A percentile compares a stretch with the other conserved stretches of the same genome.
These are phyloP conservation scores for Leishmania tropica DNA, from an alignment of 208 protist genomes.

Conservation along the genomic window DNA sequence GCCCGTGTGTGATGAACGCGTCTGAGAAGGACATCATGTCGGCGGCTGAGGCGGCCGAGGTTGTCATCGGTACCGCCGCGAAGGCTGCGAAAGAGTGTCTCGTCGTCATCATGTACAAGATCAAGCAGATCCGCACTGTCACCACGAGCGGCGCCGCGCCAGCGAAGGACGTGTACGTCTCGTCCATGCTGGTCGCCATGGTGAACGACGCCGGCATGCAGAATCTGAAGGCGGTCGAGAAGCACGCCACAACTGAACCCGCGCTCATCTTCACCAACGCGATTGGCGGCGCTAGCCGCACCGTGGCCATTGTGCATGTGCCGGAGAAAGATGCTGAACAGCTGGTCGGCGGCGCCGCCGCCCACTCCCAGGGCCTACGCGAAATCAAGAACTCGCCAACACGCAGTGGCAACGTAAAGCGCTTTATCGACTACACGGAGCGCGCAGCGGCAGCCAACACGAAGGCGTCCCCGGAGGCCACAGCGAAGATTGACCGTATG, in stretches of 20 bases:
- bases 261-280: slow-evolving; percentile 54
- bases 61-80: slow-evolving; percentile 34
- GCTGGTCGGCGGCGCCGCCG: slow-evolving; percentile 23
- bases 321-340: slow-evolving; percentile 22
- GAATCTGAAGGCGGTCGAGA: slow-evolving; percentile 31
- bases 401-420: slow-evolving; percentile 81
- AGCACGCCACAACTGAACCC: slow-evolving; percentile 24
- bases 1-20: slow-evolving; percentile 53
- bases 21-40: slow-evolving; percentile 36
- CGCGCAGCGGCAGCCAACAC: slow-evolving; percentile 39
- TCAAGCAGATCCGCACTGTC: slow-evolving; percentile 43
- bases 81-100: slow-evolving; percentile 29
- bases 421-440: slow-evolving; percentile 77
- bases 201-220: slow-evolving; percentile 34
- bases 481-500: slow-evolving; percentile 65
- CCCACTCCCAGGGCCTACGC: slow-evolving; percentile 31
- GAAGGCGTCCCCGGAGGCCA: slow-evolving; percentile 32
- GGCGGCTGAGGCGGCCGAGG: slow-evolving; percentile 30
- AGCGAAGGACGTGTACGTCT: slow-evolving; percentile 44
- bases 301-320: slow-evolving; percentile 46
- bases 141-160: neutral
- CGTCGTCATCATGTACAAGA: slow-evolving; percentile 38
- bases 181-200: slow-evolving; percentile 42
- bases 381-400: slow-evolving; percentile 64
- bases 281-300: slow-evolving; percentile 59